These are phyloP conservation scores for Halophytophthora polymorphica DNA, from an alignment of 352 stramenopile genomes.

Conservation along the genomic window DNA sequence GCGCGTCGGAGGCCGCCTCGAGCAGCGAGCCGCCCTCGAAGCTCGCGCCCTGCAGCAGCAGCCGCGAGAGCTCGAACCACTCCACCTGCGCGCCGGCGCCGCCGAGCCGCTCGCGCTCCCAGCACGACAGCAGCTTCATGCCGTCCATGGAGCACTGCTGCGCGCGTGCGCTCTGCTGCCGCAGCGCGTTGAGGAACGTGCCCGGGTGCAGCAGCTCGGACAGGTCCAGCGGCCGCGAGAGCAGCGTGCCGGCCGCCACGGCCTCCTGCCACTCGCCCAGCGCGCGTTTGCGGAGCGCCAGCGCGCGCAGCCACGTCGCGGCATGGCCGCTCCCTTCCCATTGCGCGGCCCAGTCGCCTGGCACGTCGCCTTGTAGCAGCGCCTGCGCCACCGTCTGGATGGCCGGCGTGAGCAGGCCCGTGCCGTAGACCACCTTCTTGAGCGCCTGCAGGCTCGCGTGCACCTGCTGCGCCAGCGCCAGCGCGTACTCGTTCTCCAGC, in stretches of 20 bases:
- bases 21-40: slow-evolving; percentile 79
- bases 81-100: slow-evolving; percentile 36
- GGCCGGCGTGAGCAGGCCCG: slow-evolving; percentile 84
- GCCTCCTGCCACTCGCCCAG: slow-evolving; percentile 84
- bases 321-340: slow-evolving; percentile 81
- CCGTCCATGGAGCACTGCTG: slow-evolving; percentile 87
- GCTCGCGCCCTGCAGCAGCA: slow-evolving; percentile 86
- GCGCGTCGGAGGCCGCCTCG: slow-evolving; percentile 76
- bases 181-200: slow-evolving; percentile 93
- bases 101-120: slow-evolving; percentile 69
- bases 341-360: slow-evolving; percentile 71
- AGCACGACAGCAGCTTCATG: slow-evolving; percentile 89
- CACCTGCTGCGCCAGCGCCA: slow-evolving; percentile 70
- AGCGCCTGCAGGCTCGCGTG: slow-evolving; percentile 66
- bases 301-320: slow-evolving; percentile 71
- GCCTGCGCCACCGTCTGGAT: slow-evolving; percentile 79
- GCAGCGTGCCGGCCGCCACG: slow-evolving; percentile 50
- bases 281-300: slow-evolving; percentile 81
- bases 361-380: slow-evolving; percentile 74
- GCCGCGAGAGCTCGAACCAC: slow-evolving; percentile 77
- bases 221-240: slow-evolving; percentile 79
- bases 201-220: slow-evolving; percentile 91
- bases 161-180: slow-evolving; percentile 87
- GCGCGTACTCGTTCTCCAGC: slow-evolving; percentile 86
- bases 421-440: slow-evolving; percentile 91